Percentiles rank a stretch among this genome's conserved stretches.
Conservation (phyloP, 169 alveolate species). For the Cytauxzoon felis region DNA sequence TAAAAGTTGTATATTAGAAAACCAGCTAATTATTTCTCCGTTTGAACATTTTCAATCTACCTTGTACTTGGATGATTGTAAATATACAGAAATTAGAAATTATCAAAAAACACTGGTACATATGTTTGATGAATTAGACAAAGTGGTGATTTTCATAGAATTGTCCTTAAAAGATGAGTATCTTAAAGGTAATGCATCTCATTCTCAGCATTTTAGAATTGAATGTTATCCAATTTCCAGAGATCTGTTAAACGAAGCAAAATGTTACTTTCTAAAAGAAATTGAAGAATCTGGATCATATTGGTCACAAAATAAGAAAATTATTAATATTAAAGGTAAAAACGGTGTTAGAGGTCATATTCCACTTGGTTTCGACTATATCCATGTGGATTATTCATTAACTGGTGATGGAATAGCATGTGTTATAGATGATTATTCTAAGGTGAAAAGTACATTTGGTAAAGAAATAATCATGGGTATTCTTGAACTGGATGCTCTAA, state of each 20-base stretch:
- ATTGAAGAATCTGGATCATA: conserved; percentile 36
- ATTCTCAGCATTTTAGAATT: conserved; percentile 19
- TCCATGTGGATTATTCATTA: conserved; percentile 56
- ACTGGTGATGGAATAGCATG: conserved; percentile 57
- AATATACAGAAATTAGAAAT: conserved; percentile 57
- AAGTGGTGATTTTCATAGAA: conserved; percentile 43
- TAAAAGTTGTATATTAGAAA: conserved; percentile 30
- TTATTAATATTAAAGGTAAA: conserved; percentile 33
- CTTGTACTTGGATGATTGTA: conserved; percentile 40
- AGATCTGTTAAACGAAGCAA: conserved; percentile 31
- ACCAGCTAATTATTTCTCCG: conserved; percentile 49
- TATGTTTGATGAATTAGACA: conserved; percentile 47
- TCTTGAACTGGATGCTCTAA: conserved; percentile 35
- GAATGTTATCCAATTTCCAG: conserved; percentile 48
- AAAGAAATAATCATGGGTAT: conserved; percentile 46
- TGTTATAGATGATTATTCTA: conserved; percentile 44
- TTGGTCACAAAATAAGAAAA: conserved; percentile 42
- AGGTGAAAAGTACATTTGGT: conserved; percentile 3
- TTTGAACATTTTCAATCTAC: conserved; percentile 46
- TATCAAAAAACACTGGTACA: conserved; percentile 59
- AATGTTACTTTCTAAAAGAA: conserved; percentile 29
- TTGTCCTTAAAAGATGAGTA: conserved; percentile 15
- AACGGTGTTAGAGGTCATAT: conserved; percentile 51
- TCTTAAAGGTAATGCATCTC: conserved; percentile 15
- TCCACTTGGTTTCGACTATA: conserved; percentile 59